A percentile compares a stretch with the other conserved stretches of the same genome.
Evolutionary conservation across 208 protist genomes (phyloP).

Genomic region (Leishmania braziliensis): DNA sequence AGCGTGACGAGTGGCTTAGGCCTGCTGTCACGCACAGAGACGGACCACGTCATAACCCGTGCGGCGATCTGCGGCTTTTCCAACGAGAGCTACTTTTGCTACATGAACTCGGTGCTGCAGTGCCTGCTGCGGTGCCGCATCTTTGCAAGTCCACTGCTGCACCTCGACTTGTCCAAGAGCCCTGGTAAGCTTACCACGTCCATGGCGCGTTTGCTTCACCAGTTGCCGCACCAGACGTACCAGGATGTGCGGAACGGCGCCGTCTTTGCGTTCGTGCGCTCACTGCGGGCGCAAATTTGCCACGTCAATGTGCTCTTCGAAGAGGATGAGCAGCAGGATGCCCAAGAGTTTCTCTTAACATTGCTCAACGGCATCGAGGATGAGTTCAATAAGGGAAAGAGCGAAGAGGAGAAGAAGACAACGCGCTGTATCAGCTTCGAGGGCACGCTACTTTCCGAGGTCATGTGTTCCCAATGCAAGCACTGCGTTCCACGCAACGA

Average conservation of each 20-base stretch:
- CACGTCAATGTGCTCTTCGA: conserved; percentile 59
- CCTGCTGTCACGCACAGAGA: conserved; percentile 39
- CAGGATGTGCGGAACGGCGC: conserved; percentile 54
- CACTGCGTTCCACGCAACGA: conserved; percentile 54
- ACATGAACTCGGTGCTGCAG: conserved; percentile 96
- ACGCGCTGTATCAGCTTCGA: conserved; percentile 70
- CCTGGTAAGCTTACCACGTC: conserved; percentile 61
- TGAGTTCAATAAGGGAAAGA: conserved; percentile 81
- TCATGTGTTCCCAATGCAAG: conserved; percentile 61
- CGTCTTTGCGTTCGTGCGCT: conserved; percentile 45
- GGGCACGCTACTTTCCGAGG: conserved; percentile 59
- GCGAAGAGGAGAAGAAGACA: conserved; percentile 51
- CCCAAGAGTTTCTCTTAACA: conserved; percentile 87
- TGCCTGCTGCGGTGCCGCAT: conserved; percentile 85
- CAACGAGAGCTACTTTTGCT: conserved; percentile 95
- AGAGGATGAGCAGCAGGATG: conserved; percentile 87
- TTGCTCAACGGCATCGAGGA: conserved; percentile 84
- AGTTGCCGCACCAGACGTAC: conserved; percentile 51
- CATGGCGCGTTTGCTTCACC: conserved; percentile 45
- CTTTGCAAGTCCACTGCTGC: conserved; percentile 56
- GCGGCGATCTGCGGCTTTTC: conserved; percentile 78
- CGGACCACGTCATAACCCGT: conserved; percentile 43
- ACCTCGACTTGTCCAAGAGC: conserved; percentile 11
- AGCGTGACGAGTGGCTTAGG: conserved; percentile 3
- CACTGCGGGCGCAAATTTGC: conserved; percentile 54